Conservation (phyloP, 768 basidiomycete genomes). For the Tylopilus rubrobrunneus region DNA sequence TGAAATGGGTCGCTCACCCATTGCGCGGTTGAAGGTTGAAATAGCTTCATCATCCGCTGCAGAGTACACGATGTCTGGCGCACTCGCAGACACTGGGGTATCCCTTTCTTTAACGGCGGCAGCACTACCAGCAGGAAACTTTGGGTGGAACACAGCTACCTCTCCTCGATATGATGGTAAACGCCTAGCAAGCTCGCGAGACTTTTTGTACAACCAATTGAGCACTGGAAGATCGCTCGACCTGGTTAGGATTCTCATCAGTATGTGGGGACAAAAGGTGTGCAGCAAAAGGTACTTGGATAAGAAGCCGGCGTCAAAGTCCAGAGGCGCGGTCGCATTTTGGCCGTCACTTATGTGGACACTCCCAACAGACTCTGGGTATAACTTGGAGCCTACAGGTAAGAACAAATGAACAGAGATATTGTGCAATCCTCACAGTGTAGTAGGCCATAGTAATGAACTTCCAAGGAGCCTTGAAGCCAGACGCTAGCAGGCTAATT, state of each 20-base stretch:
- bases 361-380: conserved; percentile 42
- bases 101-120: conserved; percentile 23
- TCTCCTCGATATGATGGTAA: conserved; percentile 36
- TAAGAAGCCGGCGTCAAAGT: conserved; percentile 45
- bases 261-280: too few relatives aligned
- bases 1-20: too few relatives aligned
- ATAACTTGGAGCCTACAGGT: conserved; percentile 22
- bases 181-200: conserved; percentile 52
- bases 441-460: too few relatives aligned
- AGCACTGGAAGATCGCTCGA: conserved; percentile 6
- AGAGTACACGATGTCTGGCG: conserved; percentile 33
- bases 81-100: conserved; percentile 20
- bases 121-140: conserved; percentile 27
- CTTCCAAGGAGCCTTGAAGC: too few relatives aligned
- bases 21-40: neutral
- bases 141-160: conserved; percentile 17
- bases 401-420: neutral
- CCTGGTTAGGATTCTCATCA: neutral
- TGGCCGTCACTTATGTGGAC: conserved; percentile 43
- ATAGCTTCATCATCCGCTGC: conserved; percentile 31
- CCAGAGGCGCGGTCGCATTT: conserved; percentile 39
- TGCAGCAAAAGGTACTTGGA: conserved; percentile 33
- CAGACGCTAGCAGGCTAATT: neutral
- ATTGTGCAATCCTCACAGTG: neutral
- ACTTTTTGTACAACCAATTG: conserved; percentile 47